Base-by-base conservation (phyloP, 208 protist species). In the Trypanosoma vivax region DNA sequence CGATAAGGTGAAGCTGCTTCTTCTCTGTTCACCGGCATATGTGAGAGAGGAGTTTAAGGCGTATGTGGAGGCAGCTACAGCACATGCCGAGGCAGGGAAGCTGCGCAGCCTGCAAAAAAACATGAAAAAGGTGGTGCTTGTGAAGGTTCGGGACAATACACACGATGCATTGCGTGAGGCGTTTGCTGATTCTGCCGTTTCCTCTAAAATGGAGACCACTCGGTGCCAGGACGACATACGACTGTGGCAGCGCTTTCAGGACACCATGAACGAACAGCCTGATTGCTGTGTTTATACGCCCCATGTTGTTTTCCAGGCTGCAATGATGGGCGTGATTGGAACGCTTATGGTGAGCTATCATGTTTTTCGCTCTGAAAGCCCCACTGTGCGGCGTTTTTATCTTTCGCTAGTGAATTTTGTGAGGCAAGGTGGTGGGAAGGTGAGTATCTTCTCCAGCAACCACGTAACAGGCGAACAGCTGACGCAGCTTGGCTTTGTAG, bases 391-490 rank as follows among this genome's bases (percentile, higher is more conserved):
- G 14, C 87, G 74, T 27, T 92, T 92, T 45, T 98, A 96, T 73
- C 71, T 98, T 1, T 55, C 73, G 14, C 77, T 99, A 0, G 73
- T 90, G 11, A 83, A 97, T 40, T 77, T 72, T 28, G 95, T 97
- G 3, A 83, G 84, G 18, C 53, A 87, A 6, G 76, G 76, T 31
- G 84, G 87, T 25, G 88, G 80, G 0, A 49, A 78, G 0, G 94
- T 98, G 14, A 70, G 66, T 46, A 72, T 99, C 18, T 98, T 98
- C 58, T 98, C 94, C 24, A 91, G 86, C 41, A 79, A 90, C 18
- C 97, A 99, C 65, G 82, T 97, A 18, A 95, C 93, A 0, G 97
- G 97, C 13, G 89, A 98, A 65, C 92, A 98, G 70, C 75, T 98
- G 23, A 65, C 63, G 5, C 76, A 95, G 53, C 61, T 99, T 3